These are phyloP conservation scores for Lactarius tabidus DNA, from an alignment of 768 basidiomycete genomes.

Conservation along the genomic window DNA sequence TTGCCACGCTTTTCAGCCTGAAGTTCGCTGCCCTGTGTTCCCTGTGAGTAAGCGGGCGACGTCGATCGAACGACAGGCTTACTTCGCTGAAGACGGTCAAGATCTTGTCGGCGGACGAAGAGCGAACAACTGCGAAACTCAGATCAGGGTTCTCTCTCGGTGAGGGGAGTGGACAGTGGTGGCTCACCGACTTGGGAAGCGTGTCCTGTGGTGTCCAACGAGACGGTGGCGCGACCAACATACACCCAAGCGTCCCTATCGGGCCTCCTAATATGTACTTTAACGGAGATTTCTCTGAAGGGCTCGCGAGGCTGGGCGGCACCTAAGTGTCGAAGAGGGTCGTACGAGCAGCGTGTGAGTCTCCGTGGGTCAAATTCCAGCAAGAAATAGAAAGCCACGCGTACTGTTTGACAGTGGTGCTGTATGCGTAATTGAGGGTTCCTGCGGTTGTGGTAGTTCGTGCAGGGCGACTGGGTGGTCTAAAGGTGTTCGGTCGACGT, in stretches of 20 bases:
- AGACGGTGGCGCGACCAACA: slow-evolving; percentile 70
- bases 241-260: slow-evolving; percentile 81
- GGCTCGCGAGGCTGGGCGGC: slow-evolving; percentile 41
- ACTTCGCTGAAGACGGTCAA: slow-evolving; percentile 71
- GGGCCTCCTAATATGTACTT: slow-evolving; percentile 77
- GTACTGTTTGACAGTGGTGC: slow-evolving; percentile 13
- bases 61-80: slow-evolving; percentile 26
- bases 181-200: slow-evolving; percentile 75
- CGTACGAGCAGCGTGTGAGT: slow-evolving; percentile 1
- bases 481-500: slow-evolving; percentile 15
- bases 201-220: slow-evolving; percentile 71
- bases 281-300: slow-evolving; percentile 77
- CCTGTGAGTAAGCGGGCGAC: slow-evolving; percentile 21
- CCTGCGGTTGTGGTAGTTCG: slow-evolving; percentile 10
- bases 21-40: slow-evolving; percentile 54
- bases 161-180: neutral
- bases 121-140: slow-evolving; percentile 51
- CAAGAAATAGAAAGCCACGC: neutral
- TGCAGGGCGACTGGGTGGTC: slow-evolving; percentile 9
- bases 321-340: neutral
- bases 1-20: slow-evolving; percentile 87
- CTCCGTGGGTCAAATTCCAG: neutral
- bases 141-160: neutral
- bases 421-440: slow-evolving; percentile 1
- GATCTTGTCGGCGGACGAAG: slow-evolving; percentile 60